Conservation (phyloP, 2,329 filamentous ascomycete genomes). For the Calonectria henricotiae region DNA sequence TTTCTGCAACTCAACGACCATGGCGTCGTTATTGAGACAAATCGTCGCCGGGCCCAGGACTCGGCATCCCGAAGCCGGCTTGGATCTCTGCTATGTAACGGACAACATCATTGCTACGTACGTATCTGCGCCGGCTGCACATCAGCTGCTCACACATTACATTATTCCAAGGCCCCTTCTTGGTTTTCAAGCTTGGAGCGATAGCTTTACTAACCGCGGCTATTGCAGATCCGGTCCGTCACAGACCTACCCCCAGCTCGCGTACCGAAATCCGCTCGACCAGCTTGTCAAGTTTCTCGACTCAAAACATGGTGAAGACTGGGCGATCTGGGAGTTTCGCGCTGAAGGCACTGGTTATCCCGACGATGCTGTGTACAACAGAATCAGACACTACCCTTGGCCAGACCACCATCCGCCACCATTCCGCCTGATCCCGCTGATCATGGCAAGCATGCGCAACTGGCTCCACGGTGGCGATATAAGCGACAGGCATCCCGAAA, state of each 20-base stretch:
- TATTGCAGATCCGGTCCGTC: constrained; percentile 85
- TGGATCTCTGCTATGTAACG: constrained; percentile 97
- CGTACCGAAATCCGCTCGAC: constrained; percentile 94
- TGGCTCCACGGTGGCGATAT: constrained; percentile 78
- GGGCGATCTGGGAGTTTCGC: constrained; percentile 98
- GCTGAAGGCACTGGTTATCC: constrained; percentile 97
- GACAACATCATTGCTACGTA: constrained; percentile 80
- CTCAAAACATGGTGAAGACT: constrained; percentile 84
- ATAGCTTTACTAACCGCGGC: constrained; percentile 37
- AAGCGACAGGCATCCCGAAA: constrained; percentile 47
- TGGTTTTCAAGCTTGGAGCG: neutral
- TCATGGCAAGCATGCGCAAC: constrained; percentile 93
- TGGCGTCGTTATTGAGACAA: constrained; percentile 88
- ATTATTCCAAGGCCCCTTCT: neutral
- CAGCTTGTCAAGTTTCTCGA: constrained; percentile 91
- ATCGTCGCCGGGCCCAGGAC: constrained; percentile 91
- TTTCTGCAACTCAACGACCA: constrained; percentile 49
- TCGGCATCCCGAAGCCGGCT: constrained; percentile 87
- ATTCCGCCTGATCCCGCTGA: constrained; percentile 88
- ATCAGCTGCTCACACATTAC: neutral
- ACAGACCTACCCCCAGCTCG: constrained; percentile 89
- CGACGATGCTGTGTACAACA: constrained; percentile 87
- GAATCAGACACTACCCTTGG: constrained; percentile 94
- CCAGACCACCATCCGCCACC: constrained; percentile 98
- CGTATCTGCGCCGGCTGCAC: constrained; percentile 42